Percentiles rank a stretch among this genome's conserved stretches.
Evolutionary conservation across 1,284 basidiomycete genomes (phyloP).

Genomic region (Takashimella koratensis): DNA sequence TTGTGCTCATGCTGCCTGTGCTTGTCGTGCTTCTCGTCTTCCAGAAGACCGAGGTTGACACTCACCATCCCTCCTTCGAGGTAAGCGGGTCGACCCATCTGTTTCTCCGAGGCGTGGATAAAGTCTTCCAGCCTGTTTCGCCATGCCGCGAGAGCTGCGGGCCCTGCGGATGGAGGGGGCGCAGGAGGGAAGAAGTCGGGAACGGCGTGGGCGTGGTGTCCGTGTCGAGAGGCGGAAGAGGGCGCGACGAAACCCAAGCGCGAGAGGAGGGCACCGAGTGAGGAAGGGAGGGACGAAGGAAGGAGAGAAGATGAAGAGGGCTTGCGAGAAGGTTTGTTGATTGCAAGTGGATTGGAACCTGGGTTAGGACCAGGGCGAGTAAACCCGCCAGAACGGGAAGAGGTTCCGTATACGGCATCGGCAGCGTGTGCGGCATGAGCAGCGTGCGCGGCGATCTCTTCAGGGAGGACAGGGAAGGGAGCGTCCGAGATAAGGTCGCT

Average conservation of each 20-base stretch:
- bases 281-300: background rate
- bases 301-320: background rate
- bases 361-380: background rate
- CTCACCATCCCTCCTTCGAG: background rate
- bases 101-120: background rate
- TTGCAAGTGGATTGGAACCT: background rate
- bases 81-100: background rate
- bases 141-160: background rate
- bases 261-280: slow-evolving; percentile 5
- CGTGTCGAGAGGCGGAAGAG: background rate
- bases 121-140: background rate
- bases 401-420: too few species aligned
- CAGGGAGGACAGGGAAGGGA: slow-evolving; percentile 1
- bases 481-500: too few species aligned
- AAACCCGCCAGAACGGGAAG: too few species aligned
- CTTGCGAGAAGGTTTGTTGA: slow-evolving; percentile 3
- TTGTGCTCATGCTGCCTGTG: background rate
- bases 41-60: slow-evolving; percentile 3
- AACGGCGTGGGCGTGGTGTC: background rate
- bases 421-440: background rate
- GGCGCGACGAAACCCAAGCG: slow-evolving; percentile 5
- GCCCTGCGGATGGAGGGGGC: background rate
- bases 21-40: too few species aligned
- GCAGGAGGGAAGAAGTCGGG: background rate
- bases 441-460: slow-evolving; percentile 1